Percentiles rank a stretch among this genome's conserved stretches.
These are phyloP conservation scores for Neonectria hederae DNA, from an alignment of 2,329 filamentous ascomycete genomes.

Conservation along the genomic window DNA sequence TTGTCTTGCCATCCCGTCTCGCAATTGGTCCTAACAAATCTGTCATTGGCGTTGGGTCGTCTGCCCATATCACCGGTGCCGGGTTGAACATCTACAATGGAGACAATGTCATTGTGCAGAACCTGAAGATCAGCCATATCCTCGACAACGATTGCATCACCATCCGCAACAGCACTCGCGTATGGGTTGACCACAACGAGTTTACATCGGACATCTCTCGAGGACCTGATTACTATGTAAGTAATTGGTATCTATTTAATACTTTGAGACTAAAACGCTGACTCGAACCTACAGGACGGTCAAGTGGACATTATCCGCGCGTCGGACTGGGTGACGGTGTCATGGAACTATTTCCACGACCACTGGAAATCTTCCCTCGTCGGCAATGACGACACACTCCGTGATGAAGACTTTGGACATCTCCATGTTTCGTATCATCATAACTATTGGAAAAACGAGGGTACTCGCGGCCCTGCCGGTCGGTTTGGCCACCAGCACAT, in stretches of 20 bases:
- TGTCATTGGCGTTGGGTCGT: conserved; percentile 48
- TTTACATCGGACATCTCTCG: conserved; percentile 53
- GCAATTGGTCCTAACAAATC: conserved; percentile 58
- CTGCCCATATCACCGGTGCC: conserved; percentile 48
- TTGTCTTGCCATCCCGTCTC: conserved; percentile 50
- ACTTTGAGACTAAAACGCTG: not conserved
- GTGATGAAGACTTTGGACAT: conserved; percentile 53
- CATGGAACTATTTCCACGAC: conserved; percentile 60
- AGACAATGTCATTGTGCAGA: conserved; percentile 54
- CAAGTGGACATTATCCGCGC: conserved; percentile 57
- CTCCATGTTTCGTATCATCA: conserved; percentile 61
- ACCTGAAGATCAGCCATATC: conserved; percentile 49
- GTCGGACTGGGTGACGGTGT: conserved; percentile 57
- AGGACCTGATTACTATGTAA: conserved; percentile 51
- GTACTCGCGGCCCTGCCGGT: conserved; percentile 58
- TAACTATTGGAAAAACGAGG: conserved; percentile 58
- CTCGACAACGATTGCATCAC: conserved; percentile 54
- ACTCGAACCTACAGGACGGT: conserved; percentile 48
- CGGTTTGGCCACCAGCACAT: conserved; percentile 60
- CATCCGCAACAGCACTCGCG: conserved; percentile 55
- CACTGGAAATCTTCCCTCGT: conserved; percentile 59
- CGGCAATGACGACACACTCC: conserved; percentile 52
- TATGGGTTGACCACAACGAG: conserved; percentile 60
- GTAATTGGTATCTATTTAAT: not conserved
- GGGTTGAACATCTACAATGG: conserved; percentile 49